Evolutionary conservation across 73 alveolate genomes (phyloP).

Genomic region (Halteria grandinella): DNA sequence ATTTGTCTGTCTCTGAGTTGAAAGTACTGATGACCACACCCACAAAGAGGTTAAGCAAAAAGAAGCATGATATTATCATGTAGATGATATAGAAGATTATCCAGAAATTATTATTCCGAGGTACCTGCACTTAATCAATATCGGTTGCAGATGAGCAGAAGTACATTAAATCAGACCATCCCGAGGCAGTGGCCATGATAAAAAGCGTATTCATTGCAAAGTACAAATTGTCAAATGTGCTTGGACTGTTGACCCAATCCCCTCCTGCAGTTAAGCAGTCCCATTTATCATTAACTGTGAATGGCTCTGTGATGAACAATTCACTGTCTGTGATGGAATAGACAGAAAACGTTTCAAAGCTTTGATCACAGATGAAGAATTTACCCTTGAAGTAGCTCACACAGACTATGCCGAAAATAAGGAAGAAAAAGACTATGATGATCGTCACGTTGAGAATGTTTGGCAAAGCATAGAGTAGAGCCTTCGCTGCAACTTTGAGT

Average conservation of each 20-base stretch:
- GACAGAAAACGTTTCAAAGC: too few species aligned
- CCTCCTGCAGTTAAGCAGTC: constrained; percentile 66
- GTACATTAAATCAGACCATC: constrained; percentile 61
- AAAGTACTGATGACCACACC: constrained; percentile 69
- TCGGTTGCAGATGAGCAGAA: constrained; percentile 31
- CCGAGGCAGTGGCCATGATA: constrained; percentile 58
- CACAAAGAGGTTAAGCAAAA: constrained; percentile 57
- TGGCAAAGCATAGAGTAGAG: constrained; percentile 40
- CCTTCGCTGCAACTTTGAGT: constrained; percentile 26
- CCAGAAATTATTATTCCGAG: background rate
- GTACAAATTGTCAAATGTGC: constrained; percentile 67
- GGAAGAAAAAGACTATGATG: background rate
- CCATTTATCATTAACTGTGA: background rate
- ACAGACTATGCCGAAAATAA: constrained; percentile 33
- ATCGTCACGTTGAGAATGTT: constrained; percentile 35
- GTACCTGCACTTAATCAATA: constrained; percentile 27
- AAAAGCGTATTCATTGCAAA: constrained; percentile 51
- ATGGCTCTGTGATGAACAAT: too few species aligned
- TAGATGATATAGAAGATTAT: constrained; percentile 8
- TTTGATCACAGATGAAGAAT: constrained; percentile 32
- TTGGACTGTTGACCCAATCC: constrained; percentile 55
- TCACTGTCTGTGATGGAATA: too few species aligned
- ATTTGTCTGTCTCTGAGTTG: constrained; percentile 62
- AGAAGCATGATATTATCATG: constrained; percentile 42
- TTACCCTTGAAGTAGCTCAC: constrained; percentile 39